Conservation (phyloP, 352 stramenopile species). For the Pythium dissotocum region DNA sequence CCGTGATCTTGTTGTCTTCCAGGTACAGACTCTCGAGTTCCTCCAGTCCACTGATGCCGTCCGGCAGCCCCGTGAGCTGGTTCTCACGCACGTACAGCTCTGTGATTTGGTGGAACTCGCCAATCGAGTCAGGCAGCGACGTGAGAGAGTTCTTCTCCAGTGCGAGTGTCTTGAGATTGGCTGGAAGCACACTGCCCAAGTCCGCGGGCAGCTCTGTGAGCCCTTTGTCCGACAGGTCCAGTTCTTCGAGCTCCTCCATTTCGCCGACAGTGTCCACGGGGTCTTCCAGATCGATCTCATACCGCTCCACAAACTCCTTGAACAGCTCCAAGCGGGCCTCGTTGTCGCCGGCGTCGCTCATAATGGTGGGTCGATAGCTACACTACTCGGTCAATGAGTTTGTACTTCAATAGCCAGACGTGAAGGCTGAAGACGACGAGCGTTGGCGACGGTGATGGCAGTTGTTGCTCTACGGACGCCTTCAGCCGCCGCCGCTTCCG, state of each 20-base stretch:
- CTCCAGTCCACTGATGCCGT: conserved; percentile 48
- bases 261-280: conserved; percentile 58
- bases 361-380: conserved; percentile 27
- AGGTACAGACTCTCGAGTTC: conserved; percentile 84
- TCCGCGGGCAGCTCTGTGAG: conserved; percentile 57
- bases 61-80: conserved; percentile 51
- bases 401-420: neutral
- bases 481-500: neutral
- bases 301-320: conserved; percentile 62
- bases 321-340: conserved; percentile 47
- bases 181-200: conserved; percentile 49
- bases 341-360: conserved; percentile 52
- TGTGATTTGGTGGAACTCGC: conserved; percentile 49
- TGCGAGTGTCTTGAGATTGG: conserved; percentile 73
- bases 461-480: neutral
- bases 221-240: conserved; percentile 82
- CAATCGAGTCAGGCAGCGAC: conserved; percentile 54
- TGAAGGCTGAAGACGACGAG: neutral
- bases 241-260: conserved; percentile 72
- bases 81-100: conserved; percentile 89
- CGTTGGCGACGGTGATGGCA: neutral
- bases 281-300: conserved; percentile 72
- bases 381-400: neutral
- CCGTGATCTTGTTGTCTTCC: conserved; percentile 83
- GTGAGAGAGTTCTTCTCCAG: conserved; percentile 79